Evolutionary conservation across 1,284 basidiomycete species (phyloP).

Genomic region (Mycosarcoma mackinlayi): DNA sequence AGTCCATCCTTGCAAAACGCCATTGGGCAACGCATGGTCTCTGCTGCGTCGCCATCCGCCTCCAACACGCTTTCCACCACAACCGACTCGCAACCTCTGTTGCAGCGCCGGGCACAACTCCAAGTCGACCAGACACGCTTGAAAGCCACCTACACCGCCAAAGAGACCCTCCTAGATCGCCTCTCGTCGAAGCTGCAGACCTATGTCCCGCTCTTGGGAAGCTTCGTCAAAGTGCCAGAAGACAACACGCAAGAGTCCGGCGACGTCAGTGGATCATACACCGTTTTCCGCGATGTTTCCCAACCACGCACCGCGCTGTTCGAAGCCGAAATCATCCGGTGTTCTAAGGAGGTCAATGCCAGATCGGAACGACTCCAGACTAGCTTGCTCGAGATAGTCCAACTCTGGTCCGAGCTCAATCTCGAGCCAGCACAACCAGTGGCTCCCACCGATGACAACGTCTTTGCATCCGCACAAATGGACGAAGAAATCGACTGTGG

Average conservation of each 20-base stretch:
- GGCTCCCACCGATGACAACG: slow-evolving; percentile 32
- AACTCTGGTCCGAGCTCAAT: slow-evolving; percentile 64
- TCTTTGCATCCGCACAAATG: slow-evolving; percentile 21
- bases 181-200: slow-evolving; percentile 35
- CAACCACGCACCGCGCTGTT: slow-evolving; percentile 34
- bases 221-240: slow-evolving; percentile 38
- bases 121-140: slow-evolving; percentile 39
- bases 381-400: slow-evolving; percentile 54
- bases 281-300: slow-evolving; percentile 43
- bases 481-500: slow-evolving; percentile 34
- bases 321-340: slow-evolving; percentile 54
- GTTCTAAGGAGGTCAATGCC: slow-evolving; percentile 51
- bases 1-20: slow-evolving; percentile 42
- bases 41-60: slow-evolving; percentile 27
- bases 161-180: slow-evolving; percentile 39
- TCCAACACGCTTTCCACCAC: slow-evolving; percentile 3
- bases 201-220: slow-evolving; percentile 47
- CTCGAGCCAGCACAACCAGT: slow-evolving; percentile 44
- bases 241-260: slow-evolving; percentile 9
- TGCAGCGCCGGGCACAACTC: slow-evolving; percentile 42
- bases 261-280: too few species aligned
- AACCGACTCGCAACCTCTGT: slow-evolving; percentile 28
- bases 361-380: slow-evolving; percentile 52
- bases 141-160: slow-evolving; percentile 30
- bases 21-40: slow-evolving; percentile 44